Evolutionary conservation across 139 green algal genomes (phyloP), one percentile per base, ranked within the genome.

Genomic region (Desmodesmus armatus): DNA sequence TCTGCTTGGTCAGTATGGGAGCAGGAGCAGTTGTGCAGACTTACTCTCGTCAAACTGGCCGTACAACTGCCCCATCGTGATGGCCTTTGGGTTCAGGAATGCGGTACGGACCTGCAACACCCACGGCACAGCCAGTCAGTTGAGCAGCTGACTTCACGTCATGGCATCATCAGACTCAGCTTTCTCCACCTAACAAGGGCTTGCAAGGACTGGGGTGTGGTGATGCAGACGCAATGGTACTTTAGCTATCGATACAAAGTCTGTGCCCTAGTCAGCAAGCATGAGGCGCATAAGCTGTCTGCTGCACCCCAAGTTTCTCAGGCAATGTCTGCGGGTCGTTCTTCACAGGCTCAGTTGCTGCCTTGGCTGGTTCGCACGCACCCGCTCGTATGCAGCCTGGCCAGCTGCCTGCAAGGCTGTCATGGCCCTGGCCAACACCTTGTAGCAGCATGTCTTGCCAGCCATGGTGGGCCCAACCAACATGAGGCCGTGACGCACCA

Each of bases 41-140:
- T n/a, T n/a, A n/a, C n/a, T 77, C 88, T 95, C 91, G 87, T 97
- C 95, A 71, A 97, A 93, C 78, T 96, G 94, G 33, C 94, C 94
- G 78, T 97, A 97, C 81, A 97, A 87, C 93, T 97, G 93, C 67
- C 96, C 91, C 23, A 94, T 98, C 82, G 73, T 92, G 86, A 98
- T 94, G 85, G 89, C 89, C 93, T 98, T 98, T 75, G 95, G 95
- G 88, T 98, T 82, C 11, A 82, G 35, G 23, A 82, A 51, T 7
- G 33, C 33, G 5, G 75, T 82, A 19, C 55, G 65, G 44, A 84
- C 69, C 62, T 78, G 37, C 39, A 62, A 35, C 29, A 39, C 11
- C 3, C 11, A 31, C n/a, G n/a, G 58, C 35, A 44, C 6, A 21
- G 3, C 2, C 11, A 74, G 66, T 4, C 63, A 44, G 23, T 21